Percentiles rank a stretch among this genome's conserved stretches.
phyloP scores from a whole-genome alignment of 2,329 filamentous ascomycete genomes.

The Cladosporium cucumerinum region DNA sequence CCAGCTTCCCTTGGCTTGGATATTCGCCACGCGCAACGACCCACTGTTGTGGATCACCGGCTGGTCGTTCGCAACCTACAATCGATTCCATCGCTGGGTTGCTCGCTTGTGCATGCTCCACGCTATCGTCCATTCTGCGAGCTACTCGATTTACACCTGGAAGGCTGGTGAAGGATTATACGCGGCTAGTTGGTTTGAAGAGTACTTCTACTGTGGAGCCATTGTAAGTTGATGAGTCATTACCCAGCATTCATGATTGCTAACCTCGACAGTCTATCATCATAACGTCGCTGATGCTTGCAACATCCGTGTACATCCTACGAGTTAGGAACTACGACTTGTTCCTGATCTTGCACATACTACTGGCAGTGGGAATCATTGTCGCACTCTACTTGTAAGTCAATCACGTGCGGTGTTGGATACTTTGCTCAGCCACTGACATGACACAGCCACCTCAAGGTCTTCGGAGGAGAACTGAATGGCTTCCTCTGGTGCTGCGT shows the following conservation, averaged over 20 bases:
- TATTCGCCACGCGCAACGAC: conserved; percentile 67
- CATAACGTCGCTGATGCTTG: conserved; percentile 46
- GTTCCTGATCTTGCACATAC: conserved; percentile 52
- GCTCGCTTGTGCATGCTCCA: conserved; percentile 61
- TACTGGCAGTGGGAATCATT: conserved; percentile 50
- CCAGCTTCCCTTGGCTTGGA: conserved; percentile 62
- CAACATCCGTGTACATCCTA: conserved; percentile 51
- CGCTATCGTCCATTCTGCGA: conserved; percentile 60
- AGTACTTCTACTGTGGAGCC: conserved; percentile 53
- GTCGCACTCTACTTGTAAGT: conserved; percentile 53
- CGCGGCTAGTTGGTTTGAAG: conserved; percentile 34
- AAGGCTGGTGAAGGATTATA: conserved; percentile 21
- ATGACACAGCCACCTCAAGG: conserved; percentile 47
- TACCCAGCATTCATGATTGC: background rate
- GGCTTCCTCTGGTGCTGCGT: conserved; percentile 50
- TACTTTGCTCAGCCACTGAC: conserved; percentile 18
- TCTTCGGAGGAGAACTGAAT: conserved; percentile 51
- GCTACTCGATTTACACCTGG: conserved; percentile 51
- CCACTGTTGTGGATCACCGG: conserved; percentile 64
- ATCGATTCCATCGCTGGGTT: conserved; percentile 64
- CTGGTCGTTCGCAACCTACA: conserved; percentile 66
- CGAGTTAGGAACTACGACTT: conserved; percentile 53
- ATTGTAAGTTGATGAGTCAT: conserved; percentile 35
- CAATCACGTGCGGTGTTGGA: conserved; percentile 19
- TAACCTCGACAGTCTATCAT: conserved; percentile 31